phyloP scores from a whole-genome alignment of 108 stramenopile species.

The Stephanodiscus minutulus region DNA sequence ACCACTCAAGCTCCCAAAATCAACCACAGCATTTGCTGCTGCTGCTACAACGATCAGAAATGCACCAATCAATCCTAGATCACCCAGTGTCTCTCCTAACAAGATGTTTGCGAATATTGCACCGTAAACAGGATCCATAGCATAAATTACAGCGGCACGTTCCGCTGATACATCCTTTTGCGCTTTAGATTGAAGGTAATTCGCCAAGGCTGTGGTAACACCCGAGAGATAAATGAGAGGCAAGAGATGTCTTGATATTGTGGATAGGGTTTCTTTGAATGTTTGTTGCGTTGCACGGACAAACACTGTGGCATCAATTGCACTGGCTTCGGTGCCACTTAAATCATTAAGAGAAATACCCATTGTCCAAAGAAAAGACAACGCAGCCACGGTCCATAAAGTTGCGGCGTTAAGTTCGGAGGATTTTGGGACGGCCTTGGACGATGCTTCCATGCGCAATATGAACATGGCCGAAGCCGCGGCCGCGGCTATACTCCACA shows the following conservation, averaged over 20 bases:
- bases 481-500: constrained; percentile 84
- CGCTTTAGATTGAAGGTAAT: constrained; percentile 80
- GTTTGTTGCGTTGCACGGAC: constrained; percentile 13
- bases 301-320: not conserved
- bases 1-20: constrained; percentile 40
- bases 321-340: not conserved
- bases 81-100: constrained; percentile 71
- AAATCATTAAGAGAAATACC: constrained; percentile 12
- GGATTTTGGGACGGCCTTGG: constrained; percentile 54
- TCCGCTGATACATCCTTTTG: constrained; percentile 76
- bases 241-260: constrained; percentile 48
- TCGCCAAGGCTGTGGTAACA: constrained; percentile 74
- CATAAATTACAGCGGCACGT: constrained; percentile 85
- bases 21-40: constrained; percentile 72
- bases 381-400: constrained; percentile 60
- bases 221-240: constrained; percentile 76
- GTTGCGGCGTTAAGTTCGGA: constrained; percentile 76
- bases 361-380: constrained; percentile 60
- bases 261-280: constrained; percentile 29
- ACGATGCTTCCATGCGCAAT: constrained; percentile 73
- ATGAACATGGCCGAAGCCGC: constrained; percentile 89
- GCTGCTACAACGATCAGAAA: constrained; percentile 76
- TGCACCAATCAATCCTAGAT: constrained; percentile 66
- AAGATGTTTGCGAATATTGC: constrained; percentile 75
- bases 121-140: constrained; percentile 90